Evolutionary conservation across 106 monocot species (phyloP), one percentile per base, ranked within the genome.

Genomic region (Posidonia australis): DNA sequence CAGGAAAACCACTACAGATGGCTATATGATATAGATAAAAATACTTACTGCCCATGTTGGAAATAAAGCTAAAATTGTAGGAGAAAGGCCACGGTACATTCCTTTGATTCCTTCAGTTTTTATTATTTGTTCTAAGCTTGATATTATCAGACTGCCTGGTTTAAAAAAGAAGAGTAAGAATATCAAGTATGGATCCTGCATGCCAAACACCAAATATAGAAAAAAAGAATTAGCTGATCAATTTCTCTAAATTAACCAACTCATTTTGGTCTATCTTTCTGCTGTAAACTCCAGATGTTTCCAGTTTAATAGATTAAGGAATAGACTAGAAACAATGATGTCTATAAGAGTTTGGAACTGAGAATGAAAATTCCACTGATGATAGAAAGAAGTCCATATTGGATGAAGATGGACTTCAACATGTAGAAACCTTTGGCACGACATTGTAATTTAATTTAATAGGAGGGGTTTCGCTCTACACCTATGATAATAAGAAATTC

Each of bases 31-130:
- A 36, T 36, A 36, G 7, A 36, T 36, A 53, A 26, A 59, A 47
- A 22, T 70, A 85, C 88, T 88, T 64, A 92, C 92, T n/a, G 87
- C 92, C 87, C 92, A 92, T 36, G 84, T 92, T 46, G 92, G 87
- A 20, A 92, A 78, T 68, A 92, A 70, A 67, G 92, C 92, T 54
- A 92, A 66, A 28, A 92, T 62, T 29, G 88, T 88, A 13, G 92
- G 92, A 66, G 92, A 92, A 69, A 92, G 78, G 49, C 92, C 92
- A 55, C 92, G 80, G 46, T 92, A 92, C 78, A 88, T 66, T 24
- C 92, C 88, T 47, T 76, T 73, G 1, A 85, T 26, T 43, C 92
- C 87, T 81, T 92, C 92, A 46, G 72, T 85, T 77, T 78, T 75
- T 21, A 88, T 26, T 69, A 92, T 88, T 72, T 92, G 79, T 68